Base-by-base conservation (phyloP, 176 grass and related monocot genomes). In the Themeda triandra region DNA sequence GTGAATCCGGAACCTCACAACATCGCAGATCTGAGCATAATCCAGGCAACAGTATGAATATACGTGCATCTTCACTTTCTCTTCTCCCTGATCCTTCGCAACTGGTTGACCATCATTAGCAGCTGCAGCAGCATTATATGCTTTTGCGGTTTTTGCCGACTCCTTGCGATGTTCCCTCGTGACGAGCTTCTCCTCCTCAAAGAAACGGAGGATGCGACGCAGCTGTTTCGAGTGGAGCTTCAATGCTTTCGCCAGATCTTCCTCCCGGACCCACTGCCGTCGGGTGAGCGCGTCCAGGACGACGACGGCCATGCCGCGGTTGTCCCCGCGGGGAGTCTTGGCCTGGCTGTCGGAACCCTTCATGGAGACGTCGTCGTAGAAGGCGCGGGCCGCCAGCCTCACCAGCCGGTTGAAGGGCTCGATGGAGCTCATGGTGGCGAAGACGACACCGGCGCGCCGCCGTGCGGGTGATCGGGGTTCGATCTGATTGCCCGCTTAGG, bases 41-140 rank as follows among this genome's bases (percentile, higher is more conserved):
- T 98, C 96, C 89, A 98, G 87, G 74, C 92, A 98, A 82, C 96
- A 98, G 73, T 98, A 98, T 0, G 96, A 98, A 93, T 98, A 92
- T 72, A 90, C 96, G 81, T 99, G 96, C 62, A 96, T 53, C 77
- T 96, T 99, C 62, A 89, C 78, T 92, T 96, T 99, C 75, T 96
- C 93, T 74, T 99, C 96, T 77, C 96, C 96, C 84, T 96, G n/a
- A n/a, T n/a, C 91, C 82, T 96, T 98, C 32, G 73, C 39, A 37
- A 13, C 74, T 82, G 72, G 21, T 79, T 86, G 93, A 64, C 84
- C 66, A 83, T 92, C 87, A 75, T 69, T 82, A 5, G 91, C 71
- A n/a, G n/a, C n/a, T n/a, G n/a, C 36, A 39, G 96, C 96, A 70
- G 86, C 86, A 71, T 86, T 95, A 78, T 92, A 86, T 76, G 87